Evolutionary conservation across 78 protist species (phyloP).

Genomic region (Planoprotostelium fungivorum): DNA sequence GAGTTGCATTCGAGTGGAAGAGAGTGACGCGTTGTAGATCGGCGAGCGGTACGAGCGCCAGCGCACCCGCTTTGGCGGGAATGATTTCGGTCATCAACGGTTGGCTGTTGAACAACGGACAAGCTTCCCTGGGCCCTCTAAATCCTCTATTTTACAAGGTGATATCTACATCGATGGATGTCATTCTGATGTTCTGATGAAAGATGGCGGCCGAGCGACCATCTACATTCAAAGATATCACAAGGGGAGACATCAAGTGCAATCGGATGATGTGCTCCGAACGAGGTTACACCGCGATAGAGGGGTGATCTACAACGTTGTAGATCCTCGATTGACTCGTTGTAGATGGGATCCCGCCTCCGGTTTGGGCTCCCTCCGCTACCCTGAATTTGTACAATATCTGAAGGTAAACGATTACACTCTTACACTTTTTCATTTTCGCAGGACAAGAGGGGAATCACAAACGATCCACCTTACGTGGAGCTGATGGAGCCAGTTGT

Average conservation of each 20-base stretch:
- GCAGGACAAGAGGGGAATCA: no score
- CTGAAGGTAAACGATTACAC: no score
- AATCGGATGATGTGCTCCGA: slow-evolving; percentile 26
- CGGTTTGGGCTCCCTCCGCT: slow-evolving; percentile 45
- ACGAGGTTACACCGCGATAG: slow-evolving; percentile 30
- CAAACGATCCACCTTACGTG: no score
- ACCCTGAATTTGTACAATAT: no score
- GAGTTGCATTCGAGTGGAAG: background rate
- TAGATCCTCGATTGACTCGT: no score
- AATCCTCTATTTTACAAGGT: slow-evolving; percentile 69
- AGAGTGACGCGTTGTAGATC: no score
- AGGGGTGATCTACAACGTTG: slow-evolving; percentile 41
- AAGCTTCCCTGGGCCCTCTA: slow-evolving; percentile 59
- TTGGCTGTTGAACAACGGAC: slow-evolving; percentile 20
- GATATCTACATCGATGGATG: no score
- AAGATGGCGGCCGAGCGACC: slow-evolving; percentile 8
- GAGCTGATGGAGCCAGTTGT: no score
- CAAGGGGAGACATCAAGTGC: slow-evolving; percentile 50
- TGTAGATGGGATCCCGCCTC: slow-evolving; percentile 14
- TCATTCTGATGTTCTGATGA: background rate
- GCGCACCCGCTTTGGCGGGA: slow-evolving; percentile 70
- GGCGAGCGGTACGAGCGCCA: slow-evolving; percentile 67
- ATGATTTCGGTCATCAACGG: slow-evolving; percentile 67
- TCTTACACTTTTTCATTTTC: no score
- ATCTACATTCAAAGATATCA: slow-evolving; percentile 64